Evolutionary conservation across 2,329 filamentous ascomycete genomes (phyloP), one percentile per base, ranked within the genome.

Genomic region (Monosporascus sp.): DNA sequence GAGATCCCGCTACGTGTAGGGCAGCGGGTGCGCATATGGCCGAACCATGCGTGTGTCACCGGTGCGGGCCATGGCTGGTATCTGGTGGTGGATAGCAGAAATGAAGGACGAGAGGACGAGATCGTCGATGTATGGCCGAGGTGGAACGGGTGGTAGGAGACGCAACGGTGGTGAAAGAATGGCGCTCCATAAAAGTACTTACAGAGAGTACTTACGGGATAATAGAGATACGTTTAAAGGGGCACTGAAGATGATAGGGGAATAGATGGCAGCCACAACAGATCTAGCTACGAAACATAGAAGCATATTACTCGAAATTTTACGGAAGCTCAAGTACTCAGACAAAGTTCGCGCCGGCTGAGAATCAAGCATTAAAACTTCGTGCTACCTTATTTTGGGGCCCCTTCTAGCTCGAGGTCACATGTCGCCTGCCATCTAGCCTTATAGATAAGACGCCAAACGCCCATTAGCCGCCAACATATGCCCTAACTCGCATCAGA

Each of bases 41-140:
- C 89, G 0, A 93, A 93, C 62, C 89, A 94, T 71, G 84, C 88
- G 37, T 94, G 89, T 66, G 86, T 93, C 60, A 81, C 88, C 1
- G 85, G 87, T 0, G 85, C 84, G 0, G 81, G 82, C 27, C 89
- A 86, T 70, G 83, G 79, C 2, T 89, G 83, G 78, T 94, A 91
- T 70, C 72, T 91, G 20, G 73, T 93, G 37, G 82, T 92, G 2
- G 88, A 93, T 68, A 83, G 81, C 27, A 74, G 78, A 49, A 70
- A 68, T 17, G 70, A 74, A 50, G 78, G 76, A 0, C 73, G 74
- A 22, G 78, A 82, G 59, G 77, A 85, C 55, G 78, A 81, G 61
- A 77, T 89, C 55, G 75, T 89, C n/a, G 89, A 93, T 74, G 79
- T 92, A 22, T 93, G 88, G 88, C 73, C 80, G 17, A 74, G 87